These are phyloP conservation scores for Ascocoryne sarcoides DNA, from an alignment of 2,329 filamentous ascomycete species.

Conservation along the genomic window DNA sequence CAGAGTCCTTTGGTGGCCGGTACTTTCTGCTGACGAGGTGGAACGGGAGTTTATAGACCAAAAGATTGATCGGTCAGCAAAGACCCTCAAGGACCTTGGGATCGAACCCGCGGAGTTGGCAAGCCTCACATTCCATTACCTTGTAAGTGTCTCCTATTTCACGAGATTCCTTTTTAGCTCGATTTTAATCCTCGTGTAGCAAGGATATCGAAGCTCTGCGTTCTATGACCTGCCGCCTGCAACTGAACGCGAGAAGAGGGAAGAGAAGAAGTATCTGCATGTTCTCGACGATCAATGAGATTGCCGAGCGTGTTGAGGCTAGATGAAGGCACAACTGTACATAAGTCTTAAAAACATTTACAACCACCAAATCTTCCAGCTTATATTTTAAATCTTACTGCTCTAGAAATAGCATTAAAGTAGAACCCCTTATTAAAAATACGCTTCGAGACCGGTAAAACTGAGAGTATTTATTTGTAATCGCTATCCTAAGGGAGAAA, in stretches of 20 bases:
- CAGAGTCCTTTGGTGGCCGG: slow-evolving; percentile 80
- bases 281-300: slow-evolving; percentile 78
- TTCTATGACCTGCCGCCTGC: slow-evolving; percentile 92
- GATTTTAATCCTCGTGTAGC: slow-evolving; percentile 43
- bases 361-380: too few species aligned
- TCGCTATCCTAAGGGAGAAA: too few species aligned
- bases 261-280: slow-evolving; percentile 96
- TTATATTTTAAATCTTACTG: too few species aligned
- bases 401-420: too few species aligned
- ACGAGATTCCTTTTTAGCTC: background rate
- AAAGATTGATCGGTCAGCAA: slow-evolving; percentile 78
- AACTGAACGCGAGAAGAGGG: slow-evolving; percentile 86
- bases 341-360: too few species aligned
- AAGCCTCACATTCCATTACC: slow-evolving; percentile 85
- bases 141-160: slow-evolving; percentile 53
- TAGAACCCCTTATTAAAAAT: too few species aligned
- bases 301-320: too few species aligned
- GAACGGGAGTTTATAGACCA: slow-evolving; percentile 93
- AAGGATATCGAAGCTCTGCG: slow-evolving; percentile 80
- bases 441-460: too few species aligned
- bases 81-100: slow-evolving; percentile 89
- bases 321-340: too few species aligned
- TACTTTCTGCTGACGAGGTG: slow-evolving; percentile 73
- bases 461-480: too few species aligned
- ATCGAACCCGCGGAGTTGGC: slow-evolving; percentile 83